These are phyloP conservation scores for Lentinula sp. DNA, from an alignment of 768 basidiomycete genomes.

Conservation along the genomic window DNA sequence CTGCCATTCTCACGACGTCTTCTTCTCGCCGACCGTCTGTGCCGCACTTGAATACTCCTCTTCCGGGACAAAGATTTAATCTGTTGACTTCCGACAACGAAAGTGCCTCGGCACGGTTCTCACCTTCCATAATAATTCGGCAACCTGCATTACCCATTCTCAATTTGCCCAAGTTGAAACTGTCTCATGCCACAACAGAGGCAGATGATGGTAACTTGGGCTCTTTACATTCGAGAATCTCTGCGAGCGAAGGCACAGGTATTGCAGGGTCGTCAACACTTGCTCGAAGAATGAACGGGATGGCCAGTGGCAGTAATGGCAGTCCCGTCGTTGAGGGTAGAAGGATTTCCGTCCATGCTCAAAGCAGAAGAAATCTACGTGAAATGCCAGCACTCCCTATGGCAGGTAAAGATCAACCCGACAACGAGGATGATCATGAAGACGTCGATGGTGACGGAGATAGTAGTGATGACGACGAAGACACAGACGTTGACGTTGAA, in stretches of 20 bases:
- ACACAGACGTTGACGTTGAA: conserved; percentile 23
- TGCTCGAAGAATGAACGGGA: neutral
- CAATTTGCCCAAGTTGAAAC: conserved; percentile 40
- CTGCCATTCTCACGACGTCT: neutral
- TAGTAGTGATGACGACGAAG: conserved; percentile 25
- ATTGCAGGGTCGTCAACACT: neutral
- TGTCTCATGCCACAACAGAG: neutral
- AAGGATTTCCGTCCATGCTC: conserved; percentile 5
- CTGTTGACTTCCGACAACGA: neutral
- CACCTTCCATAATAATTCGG: conserved; percentile 39
- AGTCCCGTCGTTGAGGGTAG: conserved; percentile 10
- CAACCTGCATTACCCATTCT: conserved; percentile 39
- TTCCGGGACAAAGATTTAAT: conserved; percentile 1
- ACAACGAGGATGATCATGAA: conserved; percentile 25
- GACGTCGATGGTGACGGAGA: conserved; percentile 26
- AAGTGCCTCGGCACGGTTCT: conserved; percentile 15
- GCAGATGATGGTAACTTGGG: neutral
- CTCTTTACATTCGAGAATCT: neutral
- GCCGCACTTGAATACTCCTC: neutral
- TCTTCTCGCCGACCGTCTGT: neutral
- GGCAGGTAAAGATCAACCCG: conserved; percentile 22
- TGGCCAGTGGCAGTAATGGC: conserved; percentile 5
- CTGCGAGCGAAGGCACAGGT: neutral
- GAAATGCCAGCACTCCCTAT: conserved; percentile 52
- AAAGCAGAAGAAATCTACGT: conserved; percentile 28